Percentiles rank a stretch among this genome's conserved stretches.
Evolutionary conservation across 2,329 filamentous ascomycete species (phyloP).

Genomic region (Nemania diffusa): DNA sequence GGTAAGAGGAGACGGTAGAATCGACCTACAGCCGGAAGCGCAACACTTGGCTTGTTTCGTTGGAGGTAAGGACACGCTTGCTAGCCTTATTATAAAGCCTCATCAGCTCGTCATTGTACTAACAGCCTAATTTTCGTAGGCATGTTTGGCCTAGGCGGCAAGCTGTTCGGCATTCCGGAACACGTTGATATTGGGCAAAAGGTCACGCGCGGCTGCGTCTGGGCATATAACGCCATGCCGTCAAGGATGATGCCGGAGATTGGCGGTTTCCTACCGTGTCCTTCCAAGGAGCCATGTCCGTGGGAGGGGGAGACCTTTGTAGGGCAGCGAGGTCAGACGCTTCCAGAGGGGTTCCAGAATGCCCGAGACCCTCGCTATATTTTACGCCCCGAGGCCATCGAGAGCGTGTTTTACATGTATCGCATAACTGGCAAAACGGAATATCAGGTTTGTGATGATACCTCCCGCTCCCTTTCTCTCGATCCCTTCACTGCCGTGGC

Average conservation of each 20-base stretch:
- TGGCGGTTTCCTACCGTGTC: slow-evolving; percentile 59
- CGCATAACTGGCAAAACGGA: slow-evolving; percentile 45
- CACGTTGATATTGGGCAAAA: slow-evolving; percentile 66
- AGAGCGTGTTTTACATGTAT: slow-evolving; percentile 49
- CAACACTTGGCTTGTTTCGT: slow-evolving; percentile 77
- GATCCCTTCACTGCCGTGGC: not conserved
- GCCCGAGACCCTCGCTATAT: slow-evolving; percentile 51
- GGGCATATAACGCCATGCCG: slow-evolving; percentile 66
- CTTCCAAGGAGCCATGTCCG: slow-evolving; percentile 48
- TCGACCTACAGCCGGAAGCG: slow-evolving; percentile 47
- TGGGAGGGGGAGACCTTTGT: slow-evolving; percentile 39
- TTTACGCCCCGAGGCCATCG: slow-evolving; percentile 50
- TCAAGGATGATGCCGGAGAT: slow-evolving; percentile 71
- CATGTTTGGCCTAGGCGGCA: slow-evolving; percentile 72
- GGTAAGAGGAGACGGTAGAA: slow-evolving; percentile 42
- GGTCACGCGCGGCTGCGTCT: slow-evolving; percentile 71
- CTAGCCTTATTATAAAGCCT: not conserved
- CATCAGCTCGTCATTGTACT: not conserved
- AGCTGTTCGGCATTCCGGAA: slow-evolving; percentile 64
- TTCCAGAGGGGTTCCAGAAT: slow-evolving; percentile 61
- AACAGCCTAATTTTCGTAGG: slow-evolving; percentile 43
- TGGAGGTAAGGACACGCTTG: slow-evolving; percentile 59
- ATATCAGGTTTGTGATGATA: slow-evolving; percentile 34
- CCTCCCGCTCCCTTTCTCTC: not conserved
- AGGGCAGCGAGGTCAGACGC: slow-evolving; percentile 8